Percentiles rank a stretch among this genome's conserved stretches.
Evolutionary conservation across 306 rosid genomes (phyloP).

Genomic region (Quercus bicolor): DNA sequence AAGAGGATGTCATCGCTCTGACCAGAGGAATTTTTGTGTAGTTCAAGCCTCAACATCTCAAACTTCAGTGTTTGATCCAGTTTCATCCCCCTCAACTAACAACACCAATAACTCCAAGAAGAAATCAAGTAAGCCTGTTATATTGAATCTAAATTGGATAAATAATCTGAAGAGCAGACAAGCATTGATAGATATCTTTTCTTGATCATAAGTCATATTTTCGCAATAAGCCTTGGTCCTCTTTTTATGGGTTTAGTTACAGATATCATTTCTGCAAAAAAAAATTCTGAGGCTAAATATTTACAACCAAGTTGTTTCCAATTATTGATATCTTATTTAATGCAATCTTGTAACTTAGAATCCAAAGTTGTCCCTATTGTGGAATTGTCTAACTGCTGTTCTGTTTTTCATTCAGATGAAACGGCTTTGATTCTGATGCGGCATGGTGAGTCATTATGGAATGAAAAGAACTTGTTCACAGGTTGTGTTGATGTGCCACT

Average conservation of each 20-base stretch:
- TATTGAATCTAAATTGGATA: not conserved
- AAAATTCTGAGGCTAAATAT: not conserved
- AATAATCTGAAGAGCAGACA: not conserved
- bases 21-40: conserved; percentile 27
- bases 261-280: not conserved
- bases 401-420: conserved; percentile 56
- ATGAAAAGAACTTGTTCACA: conserved; percentile 92
- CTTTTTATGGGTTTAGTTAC: not conserved
- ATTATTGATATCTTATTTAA: not conserved
- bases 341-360: not conserved
- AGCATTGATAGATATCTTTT: not conserved
- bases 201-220: not conserved
- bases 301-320: not conserved
- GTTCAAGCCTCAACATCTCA: conserved; percentile 65
- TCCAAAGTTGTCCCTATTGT: conserved; percentile 9
- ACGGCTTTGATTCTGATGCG: conserved; percentile 88
- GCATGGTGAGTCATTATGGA: conserved; percentile 97
- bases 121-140: conserved; percentile 64
- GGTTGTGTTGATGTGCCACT: conserved; percentile 99
- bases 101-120: conserved; percentile 47
- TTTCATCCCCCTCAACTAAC: conserved; percentile 53
- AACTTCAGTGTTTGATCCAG: conserved; percentile 66
- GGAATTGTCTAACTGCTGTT: conserved; percentile 13
- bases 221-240: not conserved
- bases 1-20: conserved; percentile 29